Percentiles rank a stretch among this genome's conserved stretches.
These are phyloP conservation scores for Zymoseptoria tritici DNA, from an alignment of 2,329 filamentous ascomycete species.

Conservation along the genomic window DNA sequence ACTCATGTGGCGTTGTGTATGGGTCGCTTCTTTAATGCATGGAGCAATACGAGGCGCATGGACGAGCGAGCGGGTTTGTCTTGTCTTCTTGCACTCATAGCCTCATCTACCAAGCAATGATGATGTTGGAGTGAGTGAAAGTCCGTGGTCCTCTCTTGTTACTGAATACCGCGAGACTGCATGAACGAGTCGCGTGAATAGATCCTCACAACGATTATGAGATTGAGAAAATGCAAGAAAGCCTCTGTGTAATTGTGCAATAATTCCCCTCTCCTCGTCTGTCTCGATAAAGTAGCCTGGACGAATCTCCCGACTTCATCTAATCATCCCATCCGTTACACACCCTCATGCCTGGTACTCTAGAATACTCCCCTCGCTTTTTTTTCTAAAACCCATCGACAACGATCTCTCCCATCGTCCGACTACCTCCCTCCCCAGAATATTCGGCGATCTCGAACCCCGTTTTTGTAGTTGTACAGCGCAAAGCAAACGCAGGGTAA, in stretches of 20 bases:
- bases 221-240: background rate
- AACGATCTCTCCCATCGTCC: background rate
- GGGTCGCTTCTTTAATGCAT: background rate
- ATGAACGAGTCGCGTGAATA: too few relatives aligned
- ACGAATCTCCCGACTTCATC: background rate
- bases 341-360: background rate
- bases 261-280: background rate
- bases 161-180: too few relatives aligned
- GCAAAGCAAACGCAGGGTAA: background rate
- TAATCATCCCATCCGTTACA: background rate
- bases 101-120: background rate
- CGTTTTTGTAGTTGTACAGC: background rate
- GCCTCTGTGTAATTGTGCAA: background rate
- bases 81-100: background rate
- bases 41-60: background rate
- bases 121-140: background rate
- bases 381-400: background rate
- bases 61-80: background rate
- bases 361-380: background rate
- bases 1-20: background rate
- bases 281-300: background rate
- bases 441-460: background rate
- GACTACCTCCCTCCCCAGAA: background rate
- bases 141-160: background rate
- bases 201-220: too few relatives aligned